These are phyloP conservation scores for Parastagonospora nodorum DNA, from an alignment of 2,329 filamentous ascomycete species.

Conservation along the genomic window DNA sequence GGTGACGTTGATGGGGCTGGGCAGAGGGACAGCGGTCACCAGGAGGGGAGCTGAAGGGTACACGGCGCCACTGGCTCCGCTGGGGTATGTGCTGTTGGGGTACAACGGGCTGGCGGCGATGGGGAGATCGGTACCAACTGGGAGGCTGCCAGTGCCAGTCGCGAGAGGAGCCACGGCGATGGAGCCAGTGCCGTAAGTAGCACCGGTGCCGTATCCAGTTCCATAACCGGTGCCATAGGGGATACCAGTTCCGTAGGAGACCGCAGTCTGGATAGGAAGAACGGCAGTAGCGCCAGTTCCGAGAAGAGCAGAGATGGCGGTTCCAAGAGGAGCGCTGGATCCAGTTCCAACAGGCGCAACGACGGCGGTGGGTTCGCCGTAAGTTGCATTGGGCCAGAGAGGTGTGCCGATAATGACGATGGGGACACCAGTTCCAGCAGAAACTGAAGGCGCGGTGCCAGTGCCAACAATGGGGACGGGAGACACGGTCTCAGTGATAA, in stretches of 20 bases:
- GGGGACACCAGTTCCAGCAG: constrained; percentile 5
- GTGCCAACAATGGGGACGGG: constrained; percentile 2
- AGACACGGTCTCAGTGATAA: constrained; percentile 6
- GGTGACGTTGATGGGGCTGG: not conserved
- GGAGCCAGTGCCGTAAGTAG: too few species aligned
- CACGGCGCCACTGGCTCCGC: not conserved
- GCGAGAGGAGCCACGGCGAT: not conserved
- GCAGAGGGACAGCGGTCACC: not conserved
- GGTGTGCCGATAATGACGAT: not conserved
- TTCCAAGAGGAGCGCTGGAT: not conserved
- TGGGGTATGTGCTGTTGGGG: constrained; percentile 12
- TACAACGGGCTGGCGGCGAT: constrained; percentile 6
- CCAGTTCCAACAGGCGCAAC: too few species aligned
- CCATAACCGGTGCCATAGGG: not conserved
- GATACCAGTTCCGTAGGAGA: not conserved
- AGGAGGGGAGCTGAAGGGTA: constrained; percentile 5
- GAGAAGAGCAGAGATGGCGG: not conserved
- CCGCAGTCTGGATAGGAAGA: not conserved
- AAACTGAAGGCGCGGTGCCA: constrained; percentile 3
- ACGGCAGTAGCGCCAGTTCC: not conserved
- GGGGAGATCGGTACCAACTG: not conserved
- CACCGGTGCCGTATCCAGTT: too few species aligned
- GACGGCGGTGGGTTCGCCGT: too few species aligned
- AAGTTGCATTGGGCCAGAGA: too few species aligned
- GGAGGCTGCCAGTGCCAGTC: not conserved